Base-by-base conservation (phyloP, 352 stramenopile genomes). In the Phytophthora citricola region DNA sequence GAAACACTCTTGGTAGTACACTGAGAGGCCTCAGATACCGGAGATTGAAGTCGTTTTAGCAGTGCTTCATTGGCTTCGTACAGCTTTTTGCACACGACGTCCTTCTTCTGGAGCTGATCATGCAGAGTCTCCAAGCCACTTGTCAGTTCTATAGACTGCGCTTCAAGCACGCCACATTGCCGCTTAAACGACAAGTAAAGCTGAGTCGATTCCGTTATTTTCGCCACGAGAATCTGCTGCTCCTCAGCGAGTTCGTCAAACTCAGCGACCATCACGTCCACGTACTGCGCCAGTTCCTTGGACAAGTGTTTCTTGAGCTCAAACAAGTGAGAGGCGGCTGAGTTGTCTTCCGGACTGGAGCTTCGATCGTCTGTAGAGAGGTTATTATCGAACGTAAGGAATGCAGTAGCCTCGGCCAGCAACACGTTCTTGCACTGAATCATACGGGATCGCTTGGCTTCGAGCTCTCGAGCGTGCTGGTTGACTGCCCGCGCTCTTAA, bases 41-140 rank as follows among this genome's bases (percentile, higher is more conserved):
- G 66, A 22, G 39, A 61, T 45, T 75, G 66, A n/a, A 89, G 57
- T 26, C 73, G 70, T 54, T 73, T 69, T 2, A 91, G 52, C 24
- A 91, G 60, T n/a, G 68, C 80, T 49, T 90, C 81, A 29, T 91
- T 90, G 20, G 83, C 81, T 31, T 78, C 32, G 57, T 91, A 90
- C 15, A 91, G 39, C 49, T 90, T 87, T 51, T 81, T 88, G 32
- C 79, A 85, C 4, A 90, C 62, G 0, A 38, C 26, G 45, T 90
- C 81, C 26, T 91, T 91, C 20, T 55, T 61, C 40, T 85, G 60
- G 2, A 90, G 56, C 32, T 85, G 75, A 22, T 76, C 27, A 10
- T 86, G 63, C 5, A 89, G 43, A 2, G 50, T 78, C 36, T 75
- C 55, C 27, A 86, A 17, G 1, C 63, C 66, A 15, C 32, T 64